Percentiles rank a stretch among this genome's conserved stretches.
Conservation (phyloP, 768 basidiomycete species). For the Coprinellus micaceus region DNA sequence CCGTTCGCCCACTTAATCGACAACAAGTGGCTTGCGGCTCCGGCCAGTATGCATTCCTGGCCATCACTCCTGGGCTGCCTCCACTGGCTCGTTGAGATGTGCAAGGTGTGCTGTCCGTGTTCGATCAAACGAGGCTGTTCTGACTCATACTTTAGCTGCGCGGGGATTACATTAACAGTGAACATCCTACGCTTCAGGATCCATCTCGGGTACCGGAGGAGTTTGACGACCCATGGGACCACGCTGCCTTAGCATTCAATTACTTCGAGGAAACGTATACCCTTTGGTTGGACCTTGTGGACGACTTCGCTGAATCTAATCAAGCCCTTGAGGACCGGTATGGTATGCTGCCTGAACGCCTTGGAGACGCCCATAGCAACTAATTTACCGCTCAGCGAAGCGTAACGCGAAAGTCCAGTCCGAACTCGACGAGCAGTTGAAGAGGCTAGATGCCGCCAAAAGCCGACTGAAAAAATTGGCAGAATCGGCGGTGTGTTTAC, state of each 20-base stretch:
- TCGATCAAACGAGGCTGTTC: background rate
- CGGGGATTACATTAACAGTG: constrained; percentile 52
- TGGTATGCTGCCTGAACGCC: too few species aligned
- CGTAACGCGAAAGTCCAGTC: constrained; percentile 66
- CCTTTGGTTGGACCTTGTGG: constrained; percentile 62
- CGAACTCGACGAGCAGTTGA: constrained; percentile 58
- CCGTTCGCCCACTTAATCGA: constrained; percentile 78
- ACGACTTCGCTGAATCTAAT: constrained; percentile 68
- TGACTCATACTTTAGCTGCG: constrained; percentile 30
- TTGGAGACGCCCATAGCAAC: constrained; percentile 14
- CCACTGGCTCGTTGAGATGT: constrained; percentile 88
- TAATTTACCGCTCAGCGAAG: constrained; percentile 53
- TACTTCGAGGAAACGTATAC: constrained; percentile 68
- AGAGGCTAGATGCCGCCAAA: constrained; percentile 42
- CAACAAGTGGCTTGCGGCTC: constrained; percentile 82
- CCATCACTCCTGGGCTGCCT: constrained; percentile 81
- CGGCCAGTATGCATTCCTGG: constrained; percentile 92
- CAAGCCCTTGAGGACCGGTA: constrained; percentile 72
- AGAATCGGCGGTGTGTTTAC: constrained; percentile 50
- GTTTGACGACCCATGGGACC: constrained; percentile 71
- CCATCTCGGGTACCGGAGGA: constrained; percentile 62
- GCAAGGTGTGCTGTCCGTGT: constrained; percentile 54
- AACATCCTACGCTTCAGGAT: constrained; percentile 66
- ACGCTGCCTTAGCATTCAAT: constrained; percentile 73
- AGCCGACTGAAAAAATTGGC: constrained; percentile 55